These are phyloP conservation scores for Xerocomus brunneocitrinus DNA, from an alignment of 768 basidiomycete species.

Conservation along the genomic window DNA sequence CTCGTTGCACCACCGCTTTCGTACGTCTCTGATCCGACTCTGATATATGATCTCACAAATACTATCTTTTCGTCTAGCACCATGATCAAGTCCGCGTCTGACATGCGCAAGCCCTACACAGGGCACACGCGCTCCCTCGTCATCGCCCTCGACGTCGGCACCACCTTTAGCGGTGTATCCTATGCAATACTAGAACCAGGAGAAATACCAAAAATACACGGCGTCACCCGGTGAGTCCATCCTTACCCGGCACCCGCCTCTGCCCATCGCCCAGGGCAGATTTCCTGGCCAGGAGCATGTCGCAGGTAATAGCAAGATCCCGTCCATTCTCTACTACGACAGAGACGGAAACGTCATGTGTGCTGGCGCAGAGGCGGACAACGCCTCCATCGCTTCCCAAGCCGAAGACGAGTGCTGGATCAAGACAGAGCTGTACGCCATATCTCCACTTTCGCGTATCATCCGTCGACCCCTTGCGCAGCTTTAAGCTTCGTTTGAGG, in stretches of 20 bases:
- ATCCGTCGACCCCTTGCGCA: slow-evolving; percentile 21
- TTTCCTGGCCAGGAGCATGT: slow-evolving; percentile 86
- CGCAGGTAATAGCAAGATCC: slow-evolving; percentile 81
- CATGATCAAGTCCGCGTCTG: slow-evolving; percentile 50
- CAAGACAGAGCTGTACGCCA: slow-evolving; percentile 66
- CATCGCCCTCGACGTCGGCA: slow-evolving; percentile 78
- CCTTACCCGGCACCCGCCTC: background rate
- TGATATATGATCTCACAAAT: background rate
- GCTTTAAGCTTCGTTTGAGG: slow-evolving; percentile 77
- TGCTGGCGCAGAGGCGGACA: slow-evolving; percentile 76
- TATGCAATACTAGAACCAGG: slow-evolving; percentile 81
- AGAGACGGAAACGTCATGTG: slow-evolving; percentile 58
- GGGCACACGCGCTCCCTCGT: slow-evolving; percentile 63
- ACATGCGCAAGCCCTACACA: slow-evolving; percentile 69
- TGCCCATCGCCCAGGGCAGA: slow-evolving; percentile 35
- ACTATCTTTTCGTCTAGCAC: slow-evolving; percentile 9
- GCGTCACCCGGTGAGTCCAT: slow-evolving; percentile 62
- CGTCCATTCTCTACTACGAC: slow-evolving; percentile 73
- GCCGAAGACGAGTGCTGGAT: slow-evolving; percentile 79
- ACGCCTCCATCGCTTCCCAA: slow-evolving; percentile 47
- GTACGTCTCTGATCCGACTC: background rate
- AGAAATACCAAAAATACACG: slow-evolving; percentile 76
- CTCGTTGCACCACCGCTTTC: background rate
- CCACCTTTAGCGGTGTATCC: slow-evolving; percentile 79
- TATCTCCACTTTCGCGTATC: background rate